phyloP scores from a whole-genome alignment of 2,329 filamentous ascomycete genomes.

The Cucurbitaria berberidis region DNA sequence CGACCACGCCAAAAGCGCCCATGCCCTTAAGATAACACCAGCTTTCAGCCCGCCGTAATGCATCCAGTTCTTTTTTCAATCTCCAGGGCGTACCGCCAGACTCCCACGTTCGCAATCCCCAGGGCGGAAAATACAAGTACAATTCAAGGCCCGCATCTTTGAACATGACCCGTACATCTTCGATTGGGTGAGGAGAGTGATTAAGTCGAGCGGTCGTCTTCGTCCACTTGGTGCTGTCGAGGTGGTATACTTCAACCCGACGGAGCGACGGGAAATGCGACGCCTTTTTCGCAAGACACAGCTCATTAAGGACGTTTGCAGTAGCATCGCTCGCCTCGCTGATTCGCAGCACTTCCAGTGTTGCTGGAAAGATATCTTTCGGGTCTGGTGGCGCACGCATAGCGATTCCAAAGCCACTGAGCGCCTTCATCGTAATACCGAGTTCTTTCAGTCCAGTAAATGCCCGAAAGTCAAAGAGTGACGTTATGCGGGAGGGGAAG shows the following conservation, averaged over 20 bases:
- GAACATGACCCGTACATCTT: conserved; percentile 2
- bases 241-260: conserved; percentile 19
- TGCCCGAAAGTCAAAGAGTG: conserved; percentile 11
- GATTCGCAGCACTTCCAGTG: conserved; percentile 19
- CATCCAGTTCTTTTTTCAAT: conserved; percentile 1
- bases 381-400: conserved; percentile 4
- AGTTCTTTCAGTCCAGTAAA: conserved; percentile 16
- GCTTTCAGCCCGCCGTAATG: background rate
- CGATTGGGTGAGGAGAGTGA: background rate
- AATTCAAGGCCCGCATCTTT: conserved; percentile 7
- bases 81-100: conserved; percentile 15
- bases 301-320: conserved; percentile 6
- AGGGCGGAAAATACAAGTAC: conserved; percentile 14
- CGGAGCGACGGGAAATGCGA: conserved; percentile 4
- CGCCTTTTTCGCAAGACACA: conserved; percentile 13
- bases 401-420: background rate
- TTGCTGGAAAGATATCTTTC: conserved; percentile 11
- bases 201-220: background rate
- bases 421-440: conserved; percentile 17
- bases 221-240: background rate
- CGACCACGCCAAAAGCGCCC: background rate
- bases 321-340: conserved; percentile 14
- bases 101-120: conserved; percentile 11
- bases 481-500: background rate
- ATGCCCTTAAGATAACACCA: background rate